Percentiles rank a stretch among this genome's conserved stretches.
These are phyloP conservation scores for Pisolithus microcarpus DNA, from an alignment of 768 basidiomycete genomes.

Conservation along the genomic window DNA sequence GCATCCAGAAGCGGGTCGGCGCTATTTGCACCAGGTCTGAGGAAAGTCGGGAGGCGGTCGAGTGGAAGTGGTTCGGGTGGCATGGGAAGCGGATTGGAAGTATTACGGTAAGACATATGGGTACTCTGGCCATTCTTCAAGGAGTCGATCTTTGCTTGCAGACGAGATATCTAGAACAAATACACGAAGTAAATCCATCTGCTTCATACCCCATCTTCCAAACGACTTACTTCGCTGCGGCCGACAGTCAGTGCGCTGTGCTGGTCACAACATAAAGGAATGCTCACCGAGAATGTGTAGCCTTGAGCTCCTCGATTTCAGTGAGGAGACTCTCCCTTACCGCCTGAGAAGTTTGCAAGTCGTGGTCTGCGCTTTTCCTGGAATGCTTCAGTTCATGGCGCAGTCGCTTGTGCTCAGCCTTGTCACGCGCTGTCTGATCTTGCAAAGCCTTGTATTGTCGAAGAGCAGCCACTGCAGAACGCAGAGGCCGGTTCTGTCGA, in stretches of 20 bases:
- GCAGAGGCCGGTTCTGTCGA: slow-evolving; percentile 27
- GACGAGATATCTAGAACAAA: slow-evolving; percentile 24
- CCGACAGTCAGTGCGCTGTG: slow-evolving; percentile 8
- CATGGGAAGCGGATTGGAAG: slow-evolving; percentile 45
- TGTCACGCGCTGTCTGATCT: slow-evolving; percentile 26
- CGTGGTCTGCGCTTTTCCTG: slow-evolving; percentile 23
- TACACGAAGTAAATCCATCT: slow-evolving; percentile 9
- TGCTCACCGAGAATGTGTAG: slow-evolving; percentile 21
- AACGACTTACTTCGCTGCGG: slow-evolving; percentile 25
- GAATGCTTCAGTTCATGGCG: slow-evolving; percentile 25
- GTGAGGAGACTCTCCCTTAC: slow-evolving; percentile 31
- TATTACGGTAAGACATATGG: slow-evolving; percentile 24
- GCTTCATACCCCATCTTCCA: background rate
- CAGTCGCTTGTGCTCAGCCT: slow-evolving; percentile 25
- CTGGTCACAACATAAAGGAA: background rate
- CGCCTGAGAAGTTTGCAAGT: slow-evolving; percentile 29
- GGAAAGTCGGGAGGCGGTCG: slow-evolving; percentile 37
- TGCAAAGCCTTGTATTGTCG: slow-evolving; percentile 34
- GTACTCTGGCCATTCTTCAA: slow-evolving; percentile 21
- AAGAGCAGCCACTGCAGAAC: slow-evolving; percentile 28
- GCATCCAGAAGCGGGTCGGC: slow-evolving; percentile 15
- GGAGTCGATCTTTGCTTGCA: slow-evolving; percentile 32
- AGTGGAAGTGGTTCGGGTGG: slow-evolving; percentile 50
- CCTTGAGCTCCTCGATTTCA: slow-evolving; percentile 28
- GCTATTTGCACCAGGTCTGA: slow-evolving; percentile 24